phyloP scores from a whole-genome alignment of 2,329 filamentous ascomycete genomes.

The Tympanopsis confertula region DNA sequence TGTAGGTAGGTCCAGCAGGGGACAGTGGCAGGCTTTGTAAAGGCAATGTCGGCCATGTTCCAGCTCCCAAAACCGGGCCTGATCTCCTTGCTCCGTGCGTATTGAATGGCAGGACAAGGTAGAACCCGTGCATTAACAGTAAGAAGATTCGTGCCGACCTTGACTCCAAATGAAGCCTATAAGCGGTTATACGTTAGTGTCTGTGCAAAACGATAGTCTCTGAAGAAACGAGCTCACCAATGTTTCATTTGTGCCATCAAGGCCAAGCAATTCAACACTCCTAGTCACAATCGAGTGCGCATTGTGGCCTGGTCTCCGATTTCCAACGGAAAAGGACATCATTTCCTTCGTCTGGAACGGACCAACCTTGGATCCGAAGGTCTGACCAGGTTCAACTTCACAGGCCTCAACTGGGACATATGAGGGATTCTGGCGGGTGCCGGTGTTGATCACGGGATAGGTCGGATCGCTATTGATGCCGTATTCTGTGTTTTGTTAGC shows the following conservation, averaged over 20 bases:
- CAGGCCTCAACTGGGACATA: slow-evolving; percentile 51
- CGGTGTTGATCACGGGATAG: slow-evolving; percentile 46
- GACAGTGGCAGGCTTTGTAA: slow-evolving; percentile 27
- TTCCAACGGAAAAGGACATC: slow-evolving; percentile 50
- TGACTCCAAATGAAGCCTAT: slow-evolving; percentile 38
- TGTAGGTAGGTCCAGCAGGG: slow-evolving; percentile 25
- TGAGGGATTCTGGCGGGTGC: slow-evolving; percentile 34
- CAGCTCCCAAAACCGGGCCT: slow-evolving; percentile 33
- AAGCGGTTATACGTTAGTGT: slow-evolving; percentile 6
- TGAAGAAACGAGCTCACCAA: slow-evolving; percentile 16
- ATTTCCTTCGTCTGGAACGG: slow-evolving; percentile 41
- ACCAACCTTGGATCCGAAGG: slow-evolving; percentile 33
- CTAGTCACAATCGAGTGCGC: slow-evolving; percentile 38
- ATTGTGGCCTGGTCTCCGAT: slow-evolving; percentile 39
- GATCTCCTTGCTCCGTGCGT: slow-evolving; percentile 21
- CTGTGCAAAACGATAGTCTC: slow-evolving; percentile 2
- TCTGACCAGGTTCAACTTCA: slow-evolving; percentile 40
- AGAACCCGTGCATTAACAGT: slow-evolving; percentile 54
- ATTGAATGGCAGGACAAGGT: slow-evolving; percentile 35
- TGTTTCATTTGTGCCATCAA: slow-evolving; percentile 23
- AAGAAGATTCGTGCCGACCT: slow-evolving; percentile 35
- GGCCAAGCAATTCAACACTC: slow-evolving; percentile 35
- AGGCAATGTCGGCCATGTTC: slow-evolving; percentile 43
- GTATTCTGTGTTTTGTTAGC: slow-evolving; percentile 12
- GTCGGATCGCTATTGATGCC: slow-evolving; percentile 14